Evolutionary conservation across 257 asterid species (phyloP), one percentile per base, ranked within the genome.

Genomic region (Solanum bulbocastanum): DNA sequence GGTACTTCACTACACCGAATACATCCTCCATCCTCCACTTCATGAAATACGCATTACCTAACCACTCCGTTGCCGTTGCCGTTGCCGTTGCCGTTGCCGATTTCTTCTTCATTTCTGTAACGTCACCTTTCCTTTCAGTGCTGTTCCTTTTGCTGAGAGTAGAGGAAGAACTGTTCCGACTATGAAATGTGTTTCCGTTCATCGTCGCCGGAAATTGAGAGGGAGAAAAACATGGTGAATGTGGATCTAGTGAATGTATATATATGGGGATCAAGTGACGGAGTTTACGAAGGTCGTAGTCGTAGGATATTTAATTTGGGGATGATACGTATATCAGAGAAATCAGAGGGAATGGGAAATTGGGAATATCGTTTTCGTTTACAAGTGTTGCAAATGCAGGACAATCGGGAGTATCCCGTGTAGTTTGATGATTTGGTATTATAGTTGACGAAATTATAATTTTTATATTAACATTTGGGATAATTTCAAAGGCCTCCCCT

Each of bases 11-110:
- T 85, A 90, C 83, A 86, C 87, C 87, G 13, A 86, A 86, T 20
- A 90, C 87, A 89, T 91, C 93, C 89, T 62, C 90, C 42, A 32
- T 10, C 32, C 40, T 91, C 93, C 92, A 91, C 42, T 56, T 87
- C 89, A 88, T 87, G 40, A 90, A 90, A 68, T 36, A 78, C 20
- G 92, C 91, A 12, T 87, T 89, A 35, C 84, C 83, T 3, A 88
- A 30, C 40, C 85, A 62, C 60, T 85, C 90, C 74, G 88, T 15
- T 1, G 73, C 56, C 4, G 40, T 1, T 40, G 4, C 44, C 12
- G 12, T 0, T 46, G 2, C 58, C 58, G 22, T 0, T 2, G 87
- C 58, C 3, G 40, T 13, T 0, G 87, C 56, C 1, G 52, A n/a
- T 58, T 62, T 87, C 66, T 46, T 88, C 68, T 56, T 87, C 87